These are phyloP conservation scores for Botrytis porri DNA, from an alignment of 2,329 filamentous ascomycete genomes.

Conservation along the genomic window DNA sequence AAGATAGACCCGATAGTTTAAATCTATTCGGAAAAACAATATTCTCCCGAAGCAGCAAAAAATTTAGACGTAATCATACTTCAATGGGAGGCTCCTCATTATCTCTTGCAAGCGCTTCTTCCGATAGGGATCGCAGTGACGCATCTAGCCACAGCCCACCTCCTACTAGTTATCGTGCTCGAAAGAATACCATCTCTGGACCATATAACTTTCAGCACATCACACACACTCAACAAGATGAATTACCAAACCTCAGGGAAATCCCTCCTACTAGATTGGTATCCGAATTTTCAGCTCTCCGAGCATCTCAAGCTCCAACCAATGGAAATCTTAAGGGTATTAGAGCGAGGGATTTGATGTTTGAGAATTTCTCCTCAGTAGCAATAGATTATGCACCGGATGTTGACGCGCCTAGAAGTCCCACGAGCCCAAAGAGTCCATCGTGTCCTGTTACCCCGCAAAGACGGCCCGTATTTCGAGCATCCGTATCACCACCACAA, in stretches of 20 bases:
- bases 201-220: constrained; percentile 68
- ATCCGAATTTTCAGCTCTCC: constrained; percentile 45
- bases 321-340: constrained; percentile 41
- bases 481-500: constrained; percentile 28
- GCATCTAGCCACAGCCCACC: constrained; percentile 4
- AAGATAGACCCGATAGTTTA: constrained; percentile 56
- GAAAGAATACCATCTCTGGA: constrained; percentile 49
- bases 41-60: constrained; percentile 52
- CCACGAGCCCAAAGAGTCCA: constrained; percentile 21
- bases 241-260: constrained; percentile 43
- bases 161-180: constrained; percentile 11
- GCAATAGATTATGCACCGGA: constrained; percentile 35
- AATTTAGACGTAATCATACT: constrained; percentile 49
- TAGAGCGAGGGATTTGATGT: constrained; percentile 45
- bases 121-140: constrained; percentile 22
- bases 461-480: constrained; percentile 17
- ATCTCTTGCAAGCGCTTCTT: constrained; percentile 21
- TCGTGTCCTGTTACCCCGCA: constrained; percentile 26
- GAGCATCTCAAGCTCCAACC: constrained; percentile 40
- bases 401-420: constrained; percentile 18
- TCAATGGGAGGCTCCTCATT: constrained; percentile 22
- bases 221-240: constrained; percentile 54
- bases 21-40: constrained; percentile 55
- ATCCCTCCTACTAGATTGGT: constrained; percentile 44
- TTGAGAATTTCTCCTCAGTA: constrained; percentile 50